Percentiles rank a stretch among this genome's conserved stretches.
Evolutionary conservation across 2,329 filamentous ascomycete species (phyloP).

Genomic region (Neurospora crassa): DNA sequence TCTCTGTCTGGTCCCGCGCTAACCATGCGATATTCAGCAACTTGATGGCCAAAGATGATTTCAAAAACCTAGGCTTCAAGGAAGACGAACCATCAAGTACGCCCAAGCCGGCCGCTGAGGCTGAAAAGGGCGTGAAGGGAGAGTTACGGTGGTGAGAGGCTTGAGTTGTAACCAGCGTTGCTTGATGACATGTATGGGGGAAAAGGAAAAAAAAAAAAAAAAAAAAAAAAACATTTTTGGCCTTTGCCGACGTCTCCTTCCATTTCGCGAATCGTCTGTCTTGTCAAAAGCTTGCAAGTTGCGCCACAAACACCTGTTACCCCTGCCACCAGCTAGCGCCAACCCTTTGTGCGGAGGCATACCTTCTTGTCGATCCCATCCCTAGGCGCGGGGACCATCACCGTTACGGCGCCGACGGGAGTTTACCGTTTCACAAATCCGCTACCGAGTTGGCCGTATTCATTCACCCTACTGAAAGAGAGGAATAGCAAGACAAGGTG

Average conservation of each 20-base stretch:
- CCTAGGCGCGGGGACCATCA: neutral
- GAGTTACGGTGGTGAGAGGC: constrained; percentile 24
- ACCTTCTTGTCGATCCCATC: neutral
- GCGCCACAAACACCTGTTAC: neutral
- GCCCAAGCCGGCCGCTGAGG: constrained; percentile 1
- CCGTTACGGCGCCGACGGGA: neutral
- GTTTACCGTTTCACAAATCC: neutral
- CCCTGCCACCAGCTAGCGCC: neutral
- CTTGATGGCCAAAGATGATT: constrained; percentile 90
- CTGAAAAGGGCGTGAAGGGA: constrained; percentile 23
- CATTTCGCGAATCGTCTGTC: neutral
- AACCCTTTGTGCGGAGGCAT: neutral
- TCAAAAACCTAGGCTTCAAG: constrained; percentile 82
- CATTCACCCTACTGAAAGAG: neutral
- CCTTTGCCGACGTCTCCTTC: neutral
- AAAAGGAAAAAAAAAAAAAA: neutral
- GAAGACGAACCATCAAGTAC: constrained; percentile 22
- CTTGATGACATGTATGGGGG: neutral
- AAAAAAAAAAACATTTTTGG: neutral
- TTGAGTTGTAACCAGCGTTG: neutral
- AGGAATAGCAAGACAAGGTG: neutral
- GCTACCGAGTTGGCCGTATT: neutral
- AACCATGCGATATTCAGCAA: constrained; percentile 47
- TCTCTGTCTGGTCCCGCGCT: neutral
- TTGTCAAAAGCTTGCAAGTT: neutral